phyloP scores from a whole-genome alignment of 306 rosid species.

The Cicer judaicum region DNA sequence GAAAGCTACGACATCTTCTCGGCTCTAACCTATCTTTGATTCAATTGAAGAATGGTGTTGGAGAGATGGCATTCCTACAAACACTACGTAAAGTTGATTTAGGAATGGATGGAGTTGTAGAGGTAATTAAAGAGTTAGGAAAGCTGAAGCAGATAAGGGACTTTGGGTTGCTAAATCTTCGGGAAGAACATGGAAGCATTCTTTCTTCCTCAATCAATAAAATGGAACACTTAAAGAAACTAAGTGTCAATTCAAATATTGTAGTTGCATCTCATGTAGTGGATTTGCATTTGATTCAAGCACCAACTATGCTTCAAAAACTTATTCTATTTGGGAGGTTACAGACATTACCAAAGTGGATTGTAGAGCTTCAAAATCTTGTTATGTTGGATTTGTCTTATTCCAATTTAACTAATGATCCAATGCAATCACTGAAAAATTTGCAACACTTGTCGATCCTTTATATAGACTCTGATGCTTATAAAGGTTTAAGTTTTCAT shows the following conservation, averaged over 20 bases:
- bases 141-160: conserved; percentile 4
- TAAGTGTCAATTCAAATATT: rapidly evolving
- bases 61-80: background rate
- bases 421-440: background rate
- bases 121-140: background rate
- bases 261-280: background rate
- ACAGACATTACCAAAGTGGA: background rate
- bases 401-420: background rate
- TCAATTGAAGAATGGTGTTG: background rate
- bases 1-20: conserved; percentile 18
- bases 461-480: rapidly evolving
- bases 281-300: background rate
- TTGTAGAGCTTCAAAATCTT: background rate
- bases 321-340: background rate
- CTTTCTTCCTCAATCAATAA: background rate
- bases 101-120: background rate
- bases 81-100: background rate
- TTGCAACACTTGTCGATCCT: background rate
- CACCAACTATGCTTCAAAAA: background rate
- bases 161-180: background rate
- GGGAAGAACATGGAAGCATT: background rate
- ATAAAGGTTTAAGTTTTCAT: background rate
- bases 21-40: rapidly evolving
- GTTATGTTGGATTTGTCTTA: rapidly evolving
- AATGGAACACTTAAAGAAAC: conserved; percentile 9